Percentiles rank a stretch among this genome's conserved stretches.
phyloP scores from a whole-genome alignment of 225 moss, liverwort and hornwort genomes.

The Polytrichum formosum region DNA sequence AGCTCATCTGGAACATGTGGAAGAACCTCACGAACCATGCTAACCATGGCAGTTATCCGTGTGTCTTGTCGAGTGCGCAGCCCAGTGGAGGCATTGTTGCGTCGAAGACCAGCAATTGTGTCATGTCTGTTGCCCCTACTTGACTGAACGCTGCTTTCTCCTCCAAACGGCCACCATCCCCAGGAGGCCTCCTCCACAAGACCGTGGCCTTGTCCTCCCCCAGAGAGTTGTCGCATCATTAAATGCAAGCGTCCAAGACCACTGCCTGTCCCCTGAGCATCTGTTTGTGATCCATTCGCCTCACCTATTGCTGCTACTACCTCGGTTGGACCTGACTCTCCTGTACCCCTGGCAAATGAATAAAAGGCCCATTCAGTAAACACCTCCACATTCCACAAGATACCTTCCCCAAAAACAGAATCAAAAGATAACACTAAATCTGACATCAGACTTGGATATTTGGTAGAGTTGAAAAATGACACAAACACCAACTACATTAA shows the following conservation, averaged over 20 bases:
- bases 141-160: conserved; percentile 53
- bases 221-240: conserved; percentile 86
- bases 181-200: conserved; percentile 61
- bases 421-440: too few species aligned
- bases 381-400: background rate
- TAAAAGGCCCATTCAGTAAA: background rate
- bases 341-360: conserved; percentile 44
- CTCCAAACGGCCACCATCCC: conserved; percentile 93
- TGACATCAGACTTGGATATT: too few species aligned
- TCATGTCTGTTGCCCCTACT: conserved; percentile 57
- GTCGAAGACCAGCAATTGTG: conserved; percentile 32
- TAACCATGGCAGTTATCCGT: conserved; percentile 78
- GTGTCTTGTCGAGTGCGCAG: conserved; percentile 56
- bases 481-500: too few species aligned
- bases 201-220: conserved; percentile 61
- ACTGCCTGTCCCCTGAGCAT: conserved; percentile 44
- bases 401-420: too few species aligned
- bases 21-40: conserved; percentile 92
- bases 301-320: conserved; percentile 48
- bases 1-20: conserved; percentile 96
- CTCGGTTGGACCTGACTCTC: conserved; percentile 64
- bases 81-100: conserved; percentile 50
- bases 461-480: too few species aligned
- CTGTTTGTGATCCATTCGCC: conserved; percentile 52
- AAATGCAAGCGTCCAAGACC: conserved; percentile 78